Base-by-base conservation (phyloP, 177 flowering plant genomes). In the Vitis hybrid region DNA sequence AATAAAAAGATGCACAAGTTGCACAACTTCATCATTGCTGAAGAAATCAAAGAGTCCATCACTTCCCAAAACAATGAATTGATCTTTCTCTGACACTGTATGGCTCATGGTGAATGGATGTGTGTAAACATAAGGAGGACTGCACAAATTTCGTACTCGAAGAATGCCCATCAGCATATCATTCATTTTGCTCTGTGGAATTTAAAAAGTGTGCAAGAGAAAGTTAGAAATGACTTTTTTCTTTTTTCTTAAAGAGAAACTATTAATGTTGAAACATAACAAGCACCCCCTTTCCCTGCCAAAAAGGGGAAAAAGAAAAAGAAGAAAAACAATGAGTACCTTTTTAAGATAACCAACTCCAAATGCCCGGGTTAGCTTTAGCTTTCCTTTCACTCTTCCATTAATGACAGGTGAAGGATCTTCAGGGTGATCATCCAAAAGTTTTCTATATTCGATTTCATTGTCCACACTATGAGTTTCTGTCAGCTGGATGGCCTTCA, bases 321-420 rank as follows among this genome's bases (percentile, higher is more conserved):
- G 31, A 20, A 31, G 31, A 45, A 62, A 62, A 62, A 19, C 6
- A 33, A 12, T 39, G 16, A 9, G 52, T 63, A 63, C 66, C 66
- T 63, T 15, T 63, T 63, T 63, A 16, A 63, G 66, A 51, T 63
- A 63, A 22, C 66, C 66, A 18, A 63, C 66, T 45, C 66, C 66
- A n/a, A 63, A 63, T 39, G 66, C 66, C 10, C 66, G 66, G n/a
- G 66, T 39, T 14, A 63, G 49, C 52, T 63, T 63, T 48, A 63
- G 39, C 20, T 63, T 63, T 18, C 66, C 66, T 39, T 63, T 63
- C 66, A 63, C 31, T n/a, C 66, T 14, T 4, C 66, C 66, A 48
- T 63, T 63, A 12, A 8, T 0, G 52, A 63, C 48, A 16, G 66
- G 66, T 39, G 15, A 39, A n/a, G 66, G 66, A 63, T 63, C 66